A percentile compares a stretch with the other conserved stretches of the same genome.
Evolutionary conservation across 257 asterid species (phyloP).

Genomic region (Scutellaria baicalensis): DNA sequence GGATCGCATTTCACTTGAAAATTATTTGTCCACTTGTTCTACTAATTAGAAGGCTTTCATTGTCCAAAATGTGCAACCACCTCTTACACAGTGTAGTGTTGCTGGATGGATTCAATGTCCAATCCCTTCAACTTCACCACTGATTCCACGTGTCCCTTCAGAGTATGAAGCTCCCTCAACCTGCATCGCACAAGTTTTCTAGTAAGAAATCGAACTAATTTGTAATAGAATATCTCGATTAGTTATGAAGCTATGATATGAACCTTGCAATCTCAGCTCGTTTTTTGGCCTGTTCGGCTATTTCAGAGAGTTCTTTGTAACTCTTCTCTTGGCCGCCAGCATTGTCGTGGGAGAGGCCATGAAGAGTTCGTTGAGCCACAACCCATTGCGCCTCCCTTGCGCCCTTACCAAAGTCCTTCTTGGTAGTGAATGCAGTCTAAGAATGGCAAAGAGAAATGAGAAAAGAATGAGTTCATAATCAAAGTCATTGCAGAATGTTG

Average conservation of each 20-base stretch:
- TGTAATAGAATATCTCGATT: too few species aligned
- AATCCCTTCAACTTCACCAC: slow-evolving; percentile 41
- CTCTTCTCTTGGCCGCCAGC: slow-evolving; percentile 18
- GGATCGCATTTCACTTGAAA: neutral
- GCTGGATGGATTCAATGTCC: slow-evolving; percentile 38
- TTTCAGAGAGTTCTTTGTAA: slow-evolving; percentile 40
- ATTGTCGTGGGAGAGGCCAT: slow-evolving; percentile 32
- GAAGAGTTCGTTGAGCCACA: slow-evolving; percentile 45
- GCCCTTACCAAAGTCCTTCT: slow-evolving; percentile 37
- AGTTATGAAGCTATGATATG: too few species aligned
- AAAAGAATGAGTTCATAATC: too few species aligned
- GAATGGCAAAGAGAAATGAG: too few species aligned
- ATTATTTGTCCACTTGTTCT: neutral
- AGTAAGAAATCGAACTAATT: neutral
- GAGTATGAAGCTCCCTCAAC: slow-evolving; percentile 35
- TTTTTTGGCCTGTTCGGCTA: slow-evolving; percentile 46
- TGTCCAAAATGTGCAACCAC: neutral
- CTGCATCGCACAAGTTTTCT: neutral
- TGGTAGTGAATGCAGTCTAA: slow-evolving; percentile 51
- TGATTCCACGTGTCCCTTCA: slow-evolving; percentile 41
- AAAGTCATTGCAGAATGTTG: too few species aligned
- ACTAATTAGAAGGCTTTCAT: neutral
- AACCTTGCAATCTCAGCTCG: slow-evolving; percentile 51
- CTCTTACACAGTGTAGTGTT: slow-evolving; percentile 33
- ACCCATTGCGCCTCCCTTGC: slow-evolving; percentile 63